Evolutionary conservation across 2,329 filamentous ascomycete genomes (phyloP), one percentile per base, ranked within the genome.

Genomic region (Zymoseptoria ardabiliae): DNA sequence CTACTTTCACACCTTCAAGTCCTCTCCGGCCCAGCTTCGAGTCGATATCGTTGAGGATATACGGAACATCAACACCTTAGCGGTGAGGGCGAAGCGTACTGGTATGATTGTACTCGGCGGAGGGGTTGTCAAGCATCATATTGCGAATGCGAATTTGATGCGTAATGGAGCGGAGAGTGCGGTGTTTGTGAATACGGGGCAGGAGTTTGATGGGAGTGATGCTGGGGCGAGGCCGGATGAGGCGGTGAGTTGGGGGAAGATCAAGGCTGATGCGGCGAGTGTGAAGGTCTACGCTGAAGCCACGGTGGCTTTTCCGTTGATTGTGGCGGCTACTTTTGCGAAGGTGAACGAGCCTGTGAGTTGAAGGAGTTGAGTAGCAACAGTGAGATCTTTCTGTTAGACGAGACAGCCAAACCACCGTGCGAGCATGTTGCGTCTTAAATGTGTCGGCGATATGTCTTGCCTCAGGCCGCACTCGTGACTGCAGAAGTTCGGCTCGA

Each of bases 231-330:
- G 94, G 58, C 94, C 94, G 4, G 94, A 99, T 70, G 94, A 99
- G 77, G 94, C 94, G 4, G 90, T 99, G 17, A 97, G 92, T 63
- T 99, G 94, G 94, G 94, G 94, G 2, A 99, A 99, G 81, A 97
- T 99, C 75, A 97, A 95, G 75, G 81, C 86, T 50, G 89, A 87
- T 56, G 94, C 88, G 1, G 88, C 94, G 63, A 89, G 86, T 68
- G 92, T 97, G 58, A 99, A 97, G 85, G 82, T 86, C 4, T 86
- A 86, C 68, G 85, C 84, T 17, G 85, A 88, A 72, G 85, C 85
- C 1, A 88, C 85, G 0, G 77, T 87, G 17, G 85, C 81, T 17
- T 88, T 88, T 68, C 85, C 85, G 7, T 73, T 88, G 62, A 85
- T 88, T 62, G 85, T 87, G 9, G 85, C 85, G 4, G 82, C 83